Evolutionary conservation across 179 eudicot genomes (phyloP), one percentile per base, ranked within the genome.

Genomic region (Sideroxylon spinosum): DNA sequence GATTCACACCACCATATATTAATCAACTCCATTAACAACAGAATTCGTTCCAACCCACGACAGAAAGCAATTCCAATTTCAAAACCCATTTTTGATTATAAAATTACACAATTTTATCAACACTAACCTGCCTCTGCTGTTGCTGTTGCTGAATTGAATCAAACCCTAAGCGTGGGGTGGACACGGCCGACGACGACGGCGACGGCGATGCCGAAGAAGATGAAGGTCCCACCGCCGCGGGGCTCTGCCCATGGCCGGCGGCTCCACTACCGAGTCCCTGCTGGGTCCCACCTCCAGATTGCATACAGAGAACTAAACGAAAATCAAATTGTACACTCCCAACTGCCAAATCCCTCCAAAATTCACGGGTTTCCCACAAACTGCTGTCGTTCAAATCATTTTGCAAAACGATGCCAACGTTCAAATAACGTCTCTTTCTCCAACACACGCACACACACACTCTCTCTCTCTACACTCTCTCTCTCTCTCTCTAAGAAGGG

Each of bases 261-360:
- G 81, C 77, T 22, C 87, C 90, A 53, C 86, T 87, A 20, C 85
- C 80, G 44, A 72, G 83, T 64, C 83, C 88, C 73, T 86, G 87
- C 81, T 85, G 90, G 76, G 89, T 79, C 81, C 91, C 93, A 82
- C 95, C 97, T n/a, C 97, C 98, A 77, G 94, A 85, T 81, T 92
- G 97, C 95, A 92, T 94, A 79, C 56, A 78, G 69, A 48, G 46
- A 46, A 17, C 56, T 32, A 62, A 81, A 56, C 44, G 20, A 57
- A 78, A 68, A 26, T 25, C 62, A 68, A 73, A 81, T 50, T 56
- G 29, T 14, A 14, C 46, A 23, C 9, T 25, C 77, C 46, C 76
- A 68, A 81, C 26, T 49, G 32, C n/a, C 59, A 71, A 60, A 19
- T 44, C 82, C 16, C 80, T 73, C 72, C 81, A 73, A 81, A 81